Percentiles rank a stretch among this genome's conserved stretches.
Evolutionary conservation across 2,329 filamentous ascomycete species (phyloP).

Genomic region (Neonectria faginata): DNA sequence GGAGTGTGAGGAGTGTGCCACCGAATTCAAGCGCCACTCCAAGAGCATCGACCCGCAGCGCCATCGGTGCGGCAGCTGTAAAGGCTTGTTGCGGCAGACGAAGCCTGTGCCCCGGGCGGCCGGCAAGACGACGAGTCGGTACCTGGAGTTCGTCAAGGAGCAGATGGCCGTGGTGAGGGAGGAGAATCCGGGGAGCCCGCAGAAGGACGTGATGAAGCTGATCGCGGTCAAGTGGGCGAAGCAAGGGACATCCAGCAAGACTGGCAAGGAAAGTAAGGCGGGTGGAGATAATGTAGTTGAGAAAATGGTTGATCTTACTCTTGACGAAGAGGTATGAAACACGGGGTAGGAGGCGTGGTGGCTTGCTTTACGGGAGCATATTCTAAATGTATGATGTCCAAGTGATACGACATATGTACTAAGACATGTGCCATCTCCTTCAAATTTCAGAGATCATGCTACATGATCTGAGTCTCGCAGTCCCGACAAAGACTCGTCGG

Average conservation of each 20-base stretch:
- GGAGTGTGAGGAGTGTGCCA: slow-evolving; percentile 76
- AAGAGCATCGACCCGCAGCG: slow-evolving; percentile 81
- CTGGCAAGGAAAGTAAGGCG: slow-evolving; percentile 23
- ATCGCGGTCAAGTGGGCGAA: slow-evolving; percentile 73
- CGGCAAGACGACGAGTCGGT: slow-evolving; percentile 52
- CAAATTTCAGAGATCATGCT: neutral
- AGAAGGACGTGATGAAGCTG: slow-evolving; percentile 76
- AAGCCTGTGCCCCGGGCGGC: slow-evolving; percentile 73
- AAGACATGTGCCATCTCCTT: neutral
- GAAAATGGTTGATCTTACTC: slow-evolving; percentile 44
- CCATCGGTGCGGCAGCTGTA: slow-evolving; percentile 84
- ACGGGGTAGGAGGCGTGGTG: neutral
- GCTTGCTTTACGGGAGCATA: neutral
- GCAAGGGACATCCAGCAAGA: slow-evolving; percentile 54
- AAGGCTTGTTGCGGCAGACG: slow-evolving; percentile 76
- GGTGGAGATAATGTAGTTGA: slow-evolving; percentile 39
- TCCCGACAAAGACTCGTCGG: neutral
- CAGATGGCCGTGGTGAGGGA: slow-evolving; percentile 72
- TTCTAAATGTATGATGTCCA: neutral
- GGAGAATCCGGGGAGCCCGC: slow-evolving; percentile 67
- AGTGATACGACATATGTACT: neutral
- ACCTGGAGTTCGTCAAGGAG: slow-evolving; percentile 70
- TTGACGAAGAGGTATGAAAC: slow-evolving; percentile 37
- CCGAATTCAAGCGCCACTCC: slow-evolving; percentile 85
- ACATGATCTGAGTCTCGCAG: neutral